Evolutionary conservation across 345 rosid species (phyloP).

Genomic region (Euphorbia lathyris): DNA sequence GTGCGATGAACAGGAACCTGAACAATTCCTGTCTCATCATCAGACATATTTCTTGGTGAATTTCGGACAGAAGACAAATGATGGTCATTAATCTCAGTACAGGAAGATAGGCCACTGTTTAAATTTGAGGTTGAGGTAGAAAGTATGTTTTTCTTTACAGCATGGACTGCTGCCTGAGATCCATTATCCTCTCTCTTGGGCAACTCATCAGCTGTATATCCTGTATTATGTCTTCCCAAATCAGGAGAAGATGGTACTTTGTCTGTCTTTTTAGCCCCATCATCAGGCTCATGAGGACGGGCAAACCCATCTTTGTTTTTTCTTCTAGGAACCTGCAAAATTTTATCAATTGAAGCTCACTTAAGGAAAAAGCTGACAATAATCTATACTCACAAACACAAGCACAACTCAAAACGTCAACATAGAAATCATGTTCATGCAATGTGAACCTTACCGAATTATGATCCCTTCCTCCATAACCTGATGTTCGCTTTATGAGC

Average conservation of each 20-base stretch:
- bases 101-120: slow-evolving; percentile 79
- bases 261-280: slow-evolving; percentile 53
- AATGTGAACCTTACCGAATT: slow-evolving; percentile 46
- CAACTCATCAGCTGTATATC: slow-evolving; percentile 39
- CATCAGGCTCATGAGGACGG: slow-evolving; percentile 50
- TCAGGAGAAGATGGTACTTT: slow-evolving; percentile 60
- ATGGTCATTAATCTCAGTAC: slow-evolving; percentile 62
- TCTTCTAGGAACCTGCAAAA: slow-evolving; percentile 60
- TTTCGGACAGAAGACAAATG: slow-evolving; percentile 51
- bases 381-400: background rate
- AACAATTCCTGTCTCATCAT: slow-evolving; percentile 54
- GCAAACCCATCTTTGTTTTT: slow-evolving; percentile 56
- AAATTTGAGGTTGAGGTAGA: slow-evolving; percentile 52
- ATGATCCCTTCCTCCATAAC: slow-evolving; percentile 74
- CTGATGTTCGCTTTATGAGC: slow-evolving; percentile 64
- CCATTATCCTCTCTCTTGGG: slow-evolving; percentile 52
- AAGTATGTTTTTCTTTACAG: slow-evolving; percentile 40
- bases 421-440: background rate
- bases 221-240: slow-evolving; percentile 48
- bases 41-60: slow-evolving; percentile 62
- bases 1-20: slow-evolving; percentile 61
- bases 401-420: background rate
- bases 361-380: slow-evolving; percentile 9
- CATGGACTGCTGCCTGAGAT: slow-evolving; percentile 24
- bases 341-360: slow-evolving; percentile 3